Base-by-base conservation (phyloP, 768 basidiomycete species). In the Astraeus odoratus region DNA sequence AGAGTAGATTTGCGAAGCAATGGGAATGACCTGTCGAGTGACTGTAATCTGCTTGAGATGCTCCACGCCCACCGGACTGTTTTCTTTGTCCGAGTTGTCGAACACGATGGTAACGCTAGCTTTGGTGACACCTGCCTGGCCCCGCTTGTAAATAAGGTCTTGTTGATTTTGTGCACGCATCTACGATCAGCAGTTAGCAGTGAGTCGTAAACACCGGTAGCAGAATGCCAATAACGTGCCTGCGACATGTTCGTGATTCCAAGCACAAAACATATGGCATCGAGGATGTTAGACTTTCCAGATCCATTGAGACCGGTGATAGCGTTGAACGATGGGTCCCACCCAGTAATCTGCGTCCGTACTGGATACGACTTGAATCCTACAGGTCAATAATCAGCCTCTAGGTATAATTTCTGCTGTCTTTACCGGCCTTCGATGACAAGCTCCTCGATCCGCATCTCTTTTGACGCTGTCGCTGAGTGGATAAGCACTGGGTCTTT, bases 331-430 rank as follows among this genome's bases (percentile, higher is more conserved):
- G 91, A 95, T 5, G 89, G 68, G 61, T 98, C 95, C 92, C 96
- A 99, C 50, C 94, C 95, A 0, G 85, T 84, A 50, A 99, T 95
- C 56, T 88, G 87, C 0, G 96, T 97, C 40, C 95, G 79, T 23
- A 94, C 92, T 8, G 95, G 94, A 62, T 98, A 97, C 2, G 92
- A 95, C 64, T 99, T 98, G 76, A 98, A 99, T 38, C 95, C 93
- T 90, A 52, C 8, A 36, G 18, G 25, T 3, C 12, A 20, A 19
- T 15, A 3, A 29, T 53, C 16, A 54, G 48, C 23, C n/a, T 16
- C n/a, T 19, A 13, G 33, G 1, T 1, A 7, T 10, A 10, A 5
- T 1, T 13, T 16, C 4, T 39, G 4, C 1, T 23, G 18, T 30
- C n/a, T 24, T 13, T 34, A 23, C 63, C 26, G 55, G 79, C 90